Evolutionary conservation across 1,284 basidiomycete species (phyloP), one percentile per base, ranked within the genome.

Genomic region (Uromyces viciae-fabae): DNA sequence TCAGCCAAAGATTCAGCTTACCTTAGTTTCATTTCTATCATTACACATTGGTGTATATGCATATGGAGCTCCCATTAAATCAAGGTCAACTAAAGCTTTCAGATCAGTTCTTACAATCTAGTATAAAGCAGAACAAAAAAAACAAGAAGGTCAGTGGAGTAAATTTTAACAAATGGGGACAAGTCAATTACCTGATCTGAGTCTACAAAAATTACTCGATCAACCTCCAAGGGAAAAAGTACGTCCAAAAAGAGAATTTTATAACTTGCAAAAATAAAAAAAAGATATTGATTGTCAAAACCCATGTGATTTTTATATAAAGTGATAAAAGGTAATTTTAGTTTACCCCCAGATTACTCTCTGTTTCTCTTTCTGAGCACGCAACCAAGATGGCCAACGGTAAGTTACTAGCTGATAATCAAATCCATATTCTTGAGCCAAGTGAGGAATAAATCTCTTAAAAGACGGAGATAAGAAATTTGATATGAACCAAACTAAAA

Each of bases 241-340:
- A 98, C 95, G 84, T 99, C 96, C 38, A 99, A 90, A 90, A 99
- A 99, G 52, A 99, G 90, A 82, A 99, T 99, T 88, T 99, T 99
- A 89, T 98, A 98, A 1, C 85, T 86, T 33, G 14, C 9, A 68
- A 68, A 38, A 22, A 38, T 43, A 75, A 52, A 64, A 40, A 77
- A 68, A 66, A 17, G 17, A 62, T 38, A 33, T 8, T 17, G 11
- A 69, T 15, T 69, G 28, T 14, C 56, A 17, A 8, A 58, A 28
- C 11, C 56, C 25, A 58, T 17, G 14, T 25, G 25, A 58, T 58
- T 58, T 8, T 25, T 22, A 49, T 58, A 8, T 40, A 33, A 58
- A 25, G 28, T 52, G 2, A 52, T 25, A 17, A 49, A 40, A 54
- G 11, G 7, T 69, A 8, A 25, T 73, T 19, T 42, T 43, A 28